Percentiles rank a stretch among this genome's conserved stretches.
Conservation (phyloP, 257 asterid genomes). For the Phtheirospermum japonicum region DNA sequence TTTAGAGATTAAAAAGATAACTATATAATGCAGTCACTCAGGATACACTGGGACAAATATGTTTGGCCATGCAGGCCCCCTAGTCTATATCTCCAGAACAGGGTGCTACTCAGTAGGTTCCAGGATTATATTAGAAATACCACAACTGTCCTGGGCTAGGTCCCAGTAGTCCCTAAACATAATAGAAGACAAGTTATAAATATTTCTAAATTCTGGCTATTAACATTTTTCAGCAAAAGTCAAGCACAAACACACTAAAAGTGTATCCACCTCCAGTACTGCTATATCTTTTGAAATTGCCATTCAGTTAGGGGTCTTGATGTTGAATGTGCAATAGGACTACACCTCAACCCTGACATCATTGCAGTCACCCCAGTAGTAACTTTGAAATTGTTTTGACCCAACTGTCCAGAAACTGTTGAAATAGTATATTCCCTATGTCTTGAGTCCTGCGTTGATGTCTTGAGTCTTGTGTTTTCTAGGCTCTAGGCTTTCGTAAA, state of each 20-base stretch:
- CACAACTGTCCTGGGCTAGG: no score
- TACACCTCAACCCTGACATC: background rate
- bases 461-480: no score
- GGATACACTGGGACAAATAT: background rate
- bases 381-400: background rate
- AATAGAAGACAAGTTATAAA: background rate
- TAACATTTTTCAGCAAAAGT: background rate
- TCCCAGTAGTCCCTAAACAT: no score
- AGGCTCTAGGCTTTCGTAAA: no score
- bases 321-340: background rate
- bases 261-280: background rate
- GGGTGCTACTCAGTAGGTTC: constrained; percentile 2
- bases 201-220: constrained; percentile 3
- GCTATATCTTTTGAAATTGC: no score
- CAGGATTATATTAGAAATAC: background rate
- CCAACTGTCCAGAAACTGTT: background rate
- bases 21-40: background rate
- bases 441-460: no score
- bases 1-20: background rate
- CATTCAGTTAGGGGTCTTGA: no score
- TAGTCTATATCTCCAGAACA: background rate
- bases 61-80: background rate
- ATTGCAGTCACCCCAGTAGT: background rate
- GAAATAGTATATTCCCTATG: no score
- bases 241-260: background rate